A percentile compares a stretch with the other conserved stretches of the same genome.
Evolutionary conservation across 306 rosid genomes (phyloP).

Genomic region (Biancaea sappan): DNA sequence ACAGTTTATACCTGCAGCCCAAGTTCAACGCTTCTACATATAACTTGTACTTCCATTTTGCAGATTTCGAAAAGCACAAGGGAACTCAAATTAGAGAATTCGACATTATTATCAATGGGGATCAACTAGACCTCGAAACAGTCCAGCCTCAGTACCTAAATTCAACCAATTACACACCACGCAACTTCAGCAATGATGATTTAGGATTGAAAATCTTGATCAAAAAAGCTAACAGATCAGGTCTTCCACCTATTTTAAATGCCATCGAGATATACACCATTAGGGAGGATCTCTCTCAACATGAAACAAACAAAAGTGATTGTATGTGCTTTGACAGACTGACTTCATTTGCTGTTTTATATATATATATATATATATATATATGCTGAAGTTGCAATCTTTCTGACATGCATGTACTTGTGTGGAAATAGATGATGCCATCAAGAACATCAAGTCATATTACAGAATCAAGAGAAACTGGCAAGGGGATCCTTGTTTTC

Average conservation of each 20-base stretch:
- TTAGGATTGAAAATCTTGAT: background rate
- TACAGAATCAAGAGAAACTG: background rate
- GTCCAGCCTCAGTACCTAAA: no score
- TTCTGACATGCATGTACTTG: background rate
- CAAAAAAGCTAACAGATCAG: no score
- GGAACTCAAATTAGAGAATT: background rate
- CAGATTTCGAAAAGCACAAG: background rate
- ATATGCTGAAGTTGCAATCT: no score
- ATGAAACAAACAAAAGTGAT: background rate
- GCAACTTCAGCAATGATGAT: background rate
- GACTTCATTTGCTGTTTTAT: no score
- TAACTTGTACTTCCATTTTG: background rate
- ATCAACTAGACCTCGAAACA: no score
- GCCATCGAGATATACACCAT: background rate
- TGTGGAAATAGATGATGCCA: background rate
- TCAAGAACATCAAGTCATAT: background rate
- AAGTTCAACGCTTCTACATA: background rate
- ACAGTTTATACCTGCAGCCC: background rate
- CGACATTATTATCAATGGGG: background rate
- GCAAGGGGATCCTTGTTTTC: background rate
- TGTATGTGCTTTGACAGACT: background rate
- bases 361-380: no score
- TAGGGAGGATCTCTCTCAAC: background rate
- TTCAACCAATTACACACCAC: background rate
- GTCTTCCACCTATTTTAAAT: no score